Base-by-base conservation (phyloP, 2,329 filamentous ascomycete species). In the Hypocreales sp. region DNA sequence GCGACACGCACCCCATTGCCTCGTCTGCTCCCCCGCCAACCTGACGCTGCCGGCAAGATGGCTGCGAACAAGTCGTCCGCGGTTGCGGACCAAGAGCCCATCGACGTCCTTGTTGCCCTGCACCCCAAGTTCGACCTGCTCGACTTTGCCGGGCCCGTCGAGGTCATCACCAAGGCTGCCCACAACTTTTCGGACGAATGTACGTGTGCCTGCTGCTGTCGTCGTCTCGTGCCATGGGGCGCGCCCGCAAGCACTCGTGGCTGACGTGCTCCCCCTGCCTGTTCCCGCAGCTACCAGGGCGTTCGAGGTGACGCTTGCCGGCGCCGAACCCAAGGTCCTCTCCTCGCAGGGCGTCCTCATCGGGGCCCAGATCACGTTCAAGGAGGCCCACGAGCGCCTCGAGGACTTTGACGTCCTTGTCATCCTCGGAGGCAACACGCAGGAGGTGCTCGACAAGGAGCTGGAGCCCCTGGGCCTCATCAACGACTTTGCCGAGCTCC, bases 371-470 rank as follows among this genome's bases (percentile, higher is more conserved):
- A 74, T 86, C 51, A 64, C 72, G 48, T 83, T 70, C 63, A 78
- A 79, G 46, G 79, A 87, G 46, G 81, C 80, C 35, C 67, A 82
- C 53, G 69, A 81, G 33, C 63, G 64, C 39, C 67, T 84, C 26
- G 60, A 74, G 38, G 77, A 84, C 38, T 86, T 79, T 48, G 82
- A 92, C 50, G 64, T 90, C 35, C 64, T 92, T 40, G 64, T 90
- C 50, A 59, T 92, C 37, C 65, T 83, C 16, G 82, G 82, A 44
- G 81, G 82, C 46, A 67, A 71, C 46, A 58, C 59, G 32, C 67
- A 75, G 16, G 54, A 60, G 20, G 52, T 83, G 35, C 55, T 86
- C 46, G 72, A 80, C 53, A 55, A 64, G 45, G 77, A 79, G 46
- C 52, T 61, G 28, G 70, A 83, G 50, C 79, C 78, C 15, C 61